Percentiles rank a stretch among this genome's conserved stretches.
phyloP scores from a whole-genome alignment of 176 grass and related monocot species.

The Puccinellia tenuiflora region DNA sequence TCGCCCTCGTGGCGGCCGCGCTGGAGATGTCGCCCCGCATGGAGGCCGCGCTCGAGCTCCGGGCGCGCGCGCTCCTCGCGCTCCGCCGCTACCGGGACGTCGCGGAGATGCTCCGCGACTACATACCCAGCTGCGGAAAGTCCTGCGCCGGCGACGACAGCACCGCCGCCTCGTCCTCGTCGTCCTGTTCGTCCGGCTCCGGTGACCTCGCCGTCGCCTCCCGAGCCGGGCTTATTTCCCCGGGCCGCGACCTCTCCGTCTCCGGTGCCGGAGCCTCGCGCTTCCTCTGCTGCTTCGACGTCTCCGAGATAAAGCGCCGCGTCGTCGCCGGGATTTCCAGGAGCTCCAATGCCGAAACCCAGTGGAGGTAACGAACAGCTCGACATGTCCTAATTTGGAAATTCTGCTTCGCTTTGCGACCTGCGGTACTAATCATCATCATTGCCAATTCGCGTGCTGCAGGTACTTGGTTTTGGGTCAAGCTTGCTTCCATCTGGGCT shows the following conservation, averaged over 20 bases:
- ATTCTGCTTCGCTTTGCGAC: background rate
- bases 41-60: constrained; percentile 75
- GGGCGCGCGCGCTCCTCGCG: constrained; percentile 58
- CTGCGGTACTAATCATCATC: background rate
- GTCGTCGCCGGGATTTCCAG: constrained; percentile 50
- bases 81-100: constrained; percentile 82
- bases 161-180: background rate
- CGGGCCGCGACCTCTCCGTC: constrained; percentile 34
- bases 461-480: constrained; percentile 85
- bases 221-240: constrained; percentile 50
- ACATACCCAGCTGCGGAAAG: constrained; percentile 72
- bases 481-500: constrained; percentile 79
- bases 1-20: constrained; percentile 40
- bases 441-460: background rate
- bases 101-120: constrained; percentile 81
- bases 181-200: constrained; percentile 30
- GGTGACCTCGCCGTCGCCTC: constrained; percentile 26
- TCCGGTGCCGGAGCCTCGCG: constrained; percentile 10
- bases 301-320: constrained; percentile 65
- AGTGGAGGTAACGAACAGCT: constrained; percentile 55
- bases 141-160: constrained; percentile 17
- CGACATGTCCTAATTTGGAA: background rate
- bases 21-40: constrained; percentile 62
- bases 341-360: constrained; percentile 29
- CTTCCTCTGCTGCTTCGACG: constrained; percentile 66